Conservation (phyloP, 306 rosid species). For the Cajanus cajan region DNA sequence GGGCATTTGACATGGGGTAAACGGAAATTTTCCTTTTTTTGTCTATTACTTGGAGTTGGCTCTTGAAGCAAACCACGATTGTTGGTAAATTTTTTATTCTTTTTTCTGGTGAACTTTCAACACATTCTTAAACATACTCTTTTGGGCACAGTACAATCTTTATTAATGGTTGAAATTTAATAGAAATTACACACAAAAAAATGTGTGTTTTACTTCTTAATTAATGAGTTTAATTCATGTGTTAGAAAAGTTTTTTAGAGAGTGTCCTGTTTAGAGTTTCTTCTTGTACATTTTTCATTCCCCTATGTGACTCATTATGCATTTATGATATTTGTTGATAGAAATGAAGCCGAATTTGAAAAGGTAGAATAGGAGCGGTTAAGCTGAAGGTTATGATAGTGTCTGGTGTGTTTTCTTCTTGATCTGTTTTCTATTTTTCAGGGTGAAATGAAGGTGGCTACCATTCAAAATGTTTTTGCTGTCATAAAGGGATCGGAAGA, state of each 20-base stretch:
- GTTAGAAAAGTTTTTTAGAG: background rate
- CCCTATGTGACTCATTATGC: background rate
- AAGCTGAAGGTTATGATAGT: conserved; percentile 5
- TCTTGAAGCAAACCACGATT: conserved; percentile 29
- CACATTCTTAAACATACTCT: background rate
- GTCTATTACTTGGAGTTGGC: no score
- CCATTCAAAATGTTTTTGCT: conserved; percentile 76
- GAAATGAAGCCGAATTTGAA: background rate
- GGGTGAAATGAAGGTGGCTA: conserved; percentile 81
- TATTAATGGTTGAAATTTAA: background rate
- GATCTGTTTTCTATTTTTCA: conserved; percentile 22
- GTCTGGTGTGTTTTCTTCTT: conserved; percentile 6
- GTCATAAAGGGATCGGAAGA: conserved; percentile 79
- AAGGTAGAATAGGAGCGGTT: background rate
- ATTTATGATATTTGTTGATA: background rate
- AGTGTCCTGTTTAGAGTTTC: background rate
- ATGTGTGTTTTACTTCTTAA: background rate
- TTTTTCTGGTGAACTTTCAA: background rate
- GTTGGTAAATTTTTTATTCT: conserved; percentile 17
- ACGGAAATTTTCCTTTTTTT: no score
- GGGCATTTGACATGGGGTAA: no score
- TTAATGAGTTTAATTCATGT: background rate
- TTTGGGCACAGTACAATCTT: background rate
- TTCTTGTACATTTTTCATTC: background rate
- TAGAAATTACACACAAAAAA: background rate